phyloP scores from a whole-genome alignment of 2,329 filamentous ascomycete species.

The Beauveria sp. region DNA sequence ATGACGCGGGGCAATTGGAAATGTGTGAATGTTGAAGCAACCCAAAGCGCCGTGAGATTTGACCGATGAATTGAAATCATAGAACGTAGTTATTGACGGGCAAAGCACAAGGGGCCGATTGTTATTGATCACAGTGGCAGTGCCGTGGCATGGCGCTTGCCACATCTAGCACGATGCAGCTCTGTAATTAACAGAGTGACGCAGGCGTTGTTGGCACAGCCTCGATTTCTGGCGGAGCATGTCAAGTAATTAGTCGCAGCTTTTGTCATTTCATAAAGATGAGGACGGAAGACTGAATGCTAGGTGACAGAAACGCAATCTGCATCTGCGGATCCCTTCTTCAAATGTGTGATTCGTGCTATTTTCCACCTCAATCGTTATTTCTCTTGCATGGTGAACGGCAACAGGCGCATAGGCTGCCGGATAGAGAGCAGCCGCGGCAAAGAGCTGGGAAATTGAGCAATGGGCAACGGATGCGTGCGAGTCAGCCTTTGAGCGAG shows the following conservation, averaged over 20 bases:
- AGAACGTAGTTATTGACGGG: neutral
- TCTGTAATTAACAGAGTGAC: too few relatives aligned
- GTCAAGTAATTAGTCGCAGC: too few relatives aligned
- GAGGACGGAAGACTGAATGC: too few relatives aligned
- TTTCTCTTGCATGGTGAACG: neutral
- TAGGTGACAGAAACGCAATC: too few relatives aligned
- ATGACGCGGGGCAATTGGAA: neutral
- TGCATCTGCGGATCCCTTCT: too few relatives aligned
- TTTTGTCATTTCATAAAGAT: too few relatives aligned
- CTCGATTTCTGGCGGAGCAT: too few relatives aligned
- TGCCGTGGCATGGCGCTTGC: neutral
- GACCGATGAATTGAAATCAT: neutral
- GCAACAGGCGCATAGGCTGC: neutral
- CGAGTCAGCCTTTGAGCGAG: too few relatives aligned
- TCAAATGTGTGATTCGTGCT: too few relatives aligned
- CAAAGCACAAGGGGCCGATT: neutral
- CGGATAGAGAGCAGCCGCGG: neutral
- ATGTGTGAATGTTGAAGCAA: neutral
- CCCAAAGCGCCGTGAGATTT: neutral
- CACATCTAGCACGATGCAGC: too few relatives aligned
- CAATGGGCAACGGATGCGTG: neutral
- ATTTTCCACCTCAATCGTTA: too few relatives aligned
- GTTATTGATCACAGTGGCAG: neutral
- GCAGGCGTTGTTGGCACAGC: too few relatives aligned
- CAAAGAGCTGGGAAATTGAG: neutral